Evolutionary conservation across 148 eudicot genomes (phyloP), one percentile per base, ranked within the genome.

Genomic region (Rhododendron ovatum): DNA sequence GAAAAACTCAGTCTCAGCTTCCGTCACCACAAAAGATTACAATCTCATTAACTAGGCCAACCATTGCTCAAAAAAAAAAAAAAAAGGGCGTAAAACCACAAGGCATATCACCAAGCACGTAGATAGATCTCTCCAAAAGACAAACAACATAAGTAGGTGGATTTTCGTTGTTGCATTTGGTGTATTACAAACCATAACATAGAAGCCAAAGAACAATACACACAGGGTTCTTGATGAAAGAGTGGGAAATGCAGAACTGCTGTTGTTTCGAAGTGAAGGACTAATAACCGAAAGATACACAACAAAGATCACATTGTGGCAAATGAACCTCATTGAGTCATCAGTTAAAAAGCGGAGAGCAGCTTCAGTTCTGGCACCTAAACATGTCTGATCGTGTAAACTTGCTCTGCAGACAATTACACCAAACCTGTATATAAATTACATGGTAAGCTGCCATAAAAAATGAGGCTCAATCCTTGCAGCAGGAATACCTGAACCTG

Each of bases 401-500:
- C 91, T 85, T 86, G 86, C 81, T 88, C 90, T 84, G 90, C 85
- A 91, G 87, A 88, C 85, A 88, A 88, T 82, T 88, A 86, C 87
- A 89, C 87, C 88, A 84, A 91, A 93, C 98, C 98, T 95, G 98
- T 94, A 93, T 92, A 89, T 86, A 95, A 94, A 91, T 87, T 91
- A 92, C 84, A 92, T 87, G 76, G 91, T 92, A 92, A 95, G 94
- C 93, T 84, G 92, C 92, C 77, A 89, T 87, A 89, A 86, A 87
- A 90, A 85, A 89, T 61, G 88, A 91, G 92, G 91, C 87, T 90
- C 80, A 87, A 86, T 89, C 93, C 89, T 86, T 53, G 83, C 88
- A 91, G 91, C 93, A 93, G 94, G 94, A 91, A 91, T 90, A 93
- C 94, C 96, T 93, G 93, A 92, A 91, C 96, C 98, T 95, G 98